Percentiles rank a stretch among this genome's conserved stretches.
phyloP scores from a whole-genome alignment of 805 yeast genomes.

The Candida ortonii region DNA sequence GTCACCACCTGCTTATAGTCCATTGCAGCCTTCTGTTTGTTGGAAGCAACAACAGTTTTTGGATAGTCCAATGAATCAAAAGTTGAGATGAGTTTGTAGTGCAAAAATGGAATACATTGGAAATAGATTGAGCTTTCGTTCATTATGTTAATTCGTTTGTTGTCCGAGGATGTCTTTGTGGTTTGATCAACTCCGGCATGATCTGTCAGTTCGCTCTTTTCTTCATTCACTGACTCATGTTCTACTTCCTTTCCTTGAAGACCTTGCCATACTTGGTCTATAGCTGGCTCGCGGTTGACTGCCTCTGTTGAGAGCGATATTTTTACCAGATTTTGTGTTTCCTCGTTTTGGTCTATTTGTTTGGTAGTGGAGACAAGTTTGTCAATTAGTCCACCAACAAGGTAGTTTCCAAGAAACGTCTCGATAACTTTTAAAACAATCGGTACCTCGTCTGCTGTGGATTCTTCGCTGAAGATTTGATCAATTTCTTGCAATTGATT shows the following conservation, averaged over 20 bases:
- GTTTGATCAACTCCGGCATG: no score
- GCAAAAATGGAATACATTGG: constrained; percentile 36
- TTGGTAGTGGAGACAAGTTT: constrained; percentile 31
- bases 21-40: constrained; percentile 18
- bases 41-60: constrained; percentile 11
- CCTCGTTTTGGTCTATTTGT: constrained; percentile 35
- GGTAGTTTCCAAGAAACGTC: constrained; percentile 34
- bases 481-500: constrained; percentile 30
- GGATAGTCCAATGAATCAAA: constrained; percentile 30
- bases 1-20: constrained; percentile 29
- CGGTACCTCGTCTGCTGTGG: constrained; percentile 32
- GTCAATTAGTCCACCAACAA: constrained; percentile 35
- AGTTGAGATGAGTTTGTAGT: constrained; percentile 25
- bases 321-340: no score
- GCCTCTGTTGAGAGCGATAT: no score
- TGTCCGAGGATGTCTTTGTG: no score
- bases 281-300: no score
- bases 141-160: no score
- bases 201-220: no score
- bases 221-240: no score
- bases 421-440: constrained; percentile 34
- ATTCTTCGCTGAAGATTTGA: constrained; percentile 20
- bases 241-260: no score
- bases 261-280: no score
- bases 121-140: constrained; percentile 34